A percentile compares a stretch with the other conserved stretches of the same genome.
These are phyloP conservation scores for Mycena amicta DNA, from an alignment of 768 basidiomycete species.

Conservation along the genomic window DNA sequence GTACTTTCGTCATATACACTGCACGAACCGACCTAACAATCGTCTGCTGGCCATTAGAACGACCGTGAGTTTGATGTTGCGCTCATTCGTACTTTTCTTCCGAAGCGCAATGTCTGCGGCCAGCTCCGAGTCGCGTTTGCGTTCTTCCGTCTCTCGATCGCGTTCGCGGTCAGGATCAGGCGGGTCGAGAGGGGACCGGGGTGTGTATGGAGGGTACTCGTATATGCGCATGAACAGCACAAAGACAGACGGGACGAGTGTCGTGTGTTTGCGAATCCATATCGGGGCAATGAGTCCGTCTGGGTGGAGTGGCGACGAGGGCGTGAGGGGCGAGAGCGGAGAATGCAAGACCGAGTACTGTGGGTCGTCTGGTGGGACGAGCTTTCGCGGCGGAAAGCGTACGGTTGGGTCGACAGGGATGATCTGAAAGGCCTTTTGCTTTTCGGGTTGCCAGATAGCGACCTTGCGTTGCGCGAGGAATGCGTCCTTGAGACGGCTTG, in stretches of 20 bases:
- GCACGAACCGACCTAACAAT: conserved; percentile 69
- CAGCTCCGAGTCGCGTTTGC: conserved; percentile 71
- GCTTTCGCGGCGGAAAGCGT: conserved; percentile 87
- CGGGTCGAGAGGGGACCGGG: conserved; percentile 56
- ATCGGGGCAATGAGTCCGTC: conserved; percentile 97
- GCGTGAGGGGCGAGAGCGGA: conserved; percentile 89
- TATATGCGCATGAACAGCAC: conserved; percentile 86
- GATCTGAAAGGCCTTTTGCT: conserved; percentile 75
- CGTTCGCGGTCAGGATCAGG: conserved; percentile 56
- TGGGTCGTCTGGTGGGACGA: conserved; percentile 60
- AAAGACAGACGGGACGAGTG: conserved; percentile 90
- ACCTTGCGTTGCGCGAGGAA: conserved; percentile 64
- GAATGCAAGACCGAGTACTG: conserved; percentile 70
- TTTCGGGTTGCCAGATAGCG: conserved; percentile 74
- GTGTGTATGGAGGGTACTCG: conserved; percentile 55
- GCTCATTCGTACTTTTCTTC: conserved; percentile 79
- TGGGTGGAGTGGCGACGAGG: conserved; percentile 86
- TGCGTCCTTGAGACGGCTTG: conserved; percentile 65
- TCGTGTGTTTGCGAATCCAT: conserved; percentile 96
- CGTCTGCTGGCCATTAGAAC: conserved; percentile 88
- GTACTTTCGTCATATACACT: neutral
- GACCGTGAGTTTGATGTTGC: conserved; percentile 92
- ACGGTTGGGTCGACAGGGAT: conserved; percentile 82
- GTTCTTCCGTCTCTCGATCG: conserved; percentile 69
- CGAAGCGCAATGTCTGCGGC: conserved; percentile 77